These are phyloP conservation scores for Aspergillus sp. DNA, from an alignment of 2,329 filamentous ascomycete genomes.

Conservation along the genomic window DNA sequence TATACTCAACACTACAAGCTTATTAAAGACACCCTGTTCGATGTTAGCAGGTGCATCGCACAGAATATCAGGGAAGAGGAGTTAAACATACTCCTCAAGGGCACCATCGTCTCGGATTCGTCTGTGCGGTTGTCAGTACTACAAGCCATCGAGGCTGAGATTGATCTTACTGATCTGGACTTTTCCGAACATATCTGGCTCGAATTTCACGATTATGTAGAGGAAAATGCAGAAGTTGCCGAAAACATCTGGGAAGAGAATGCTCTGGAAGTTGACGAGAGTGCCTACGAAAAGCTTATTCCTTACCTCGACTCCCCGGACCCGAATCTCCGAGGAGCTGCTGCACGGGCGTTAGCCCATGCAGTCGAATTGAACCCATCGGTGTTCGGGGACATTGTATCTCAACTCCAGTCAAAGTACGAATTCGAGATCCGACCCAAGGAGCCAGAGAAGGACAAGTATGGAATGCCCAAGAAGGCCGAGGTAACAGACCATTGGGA, in stretches of 20 bases:
- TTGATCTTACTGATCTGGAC: constrained; percentile 83
- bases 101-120: constrained; percentile 74
- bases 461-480: constrained; percentile 89
- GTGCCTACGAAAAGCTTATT: constrained; percentile 67
- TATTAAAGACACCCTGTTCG: constrained; percentile 86
- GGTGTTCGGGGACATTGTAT: constrained; percentile 63
- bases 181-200: constrained; percentile 94
- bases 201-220: constrained; percentile 83
- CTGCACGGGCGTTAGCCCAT: constrained; percentile 77
- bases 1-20: constrained; percentile 94
- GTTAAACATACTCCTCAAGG: constrained; percentile 72
- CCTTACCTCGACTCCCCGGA: constrained; percentile 80
- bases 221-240: constrained; percentile 81
- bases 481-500: constrained; percentile 91
- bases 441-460: constrained; percentile 82
- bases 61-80: constrained; percentile 75
- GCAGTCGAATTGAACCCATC: constrained; percentile 62
- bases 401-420: constrained; percentile 69
- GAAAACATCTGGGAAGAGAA: constrained; percentile 95
- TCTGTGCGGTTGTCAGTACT: constrained; percentile 81
- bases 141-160: constrained; percentile 85
- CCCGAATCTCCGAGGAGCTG: constrained; percentile 76
- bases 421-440: constrained; percentile 76
- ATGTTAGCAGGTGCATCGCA: constrained; percentile 80
- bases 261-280: constrained; percentile 66